These are phyloP conservation scores for Gossypium aridum DNA, from an alignment of 441 rosid species.

Conservation along the genomic window DNA sequence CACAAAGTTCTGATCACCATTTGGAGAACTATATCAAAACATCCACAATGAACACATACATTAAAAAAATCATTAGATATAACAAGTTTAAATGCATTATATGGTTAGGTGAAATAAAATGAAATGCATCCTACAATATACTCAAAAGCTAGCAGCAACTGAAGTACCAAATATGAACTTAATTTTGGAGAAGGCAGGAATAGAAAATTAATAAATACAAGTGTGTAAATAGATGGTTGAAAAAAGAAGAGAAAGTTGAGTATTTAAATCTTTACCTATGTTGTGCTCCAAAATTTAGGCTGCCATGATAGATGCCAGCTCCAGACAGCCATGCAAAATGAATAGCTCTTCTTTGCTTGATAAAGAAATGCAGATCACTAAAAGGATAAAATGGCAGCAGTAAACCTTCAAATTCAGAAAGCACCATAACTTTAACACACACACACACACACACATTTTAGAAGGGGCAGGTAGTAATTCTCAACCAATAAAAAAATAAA, in stretches of 20 bases:
- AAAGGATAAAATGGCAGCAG: constrained; percentile 18
- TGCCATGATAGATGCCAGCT: constrained; percentile 97
- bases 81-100: constrained; percentile 5
- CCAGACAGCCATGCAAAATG: constrained; percentile 99
- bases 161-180: background rate
- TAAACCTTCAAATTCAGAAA: constrained; percentile 20
- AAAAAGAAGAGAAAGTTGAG: constrained; percentile 20
- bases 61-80: background rate
- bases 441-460: background rate
- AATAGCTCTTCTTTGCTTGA: constrained; percentile 96
- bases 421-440: constrained; percentile 1
- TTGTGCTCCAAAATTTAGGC: constrained; percentile 94
- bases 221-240: constrained; percentile 3
- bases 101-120: background rate
- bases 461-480: background rate
- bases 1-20: constrained; percentile 69
- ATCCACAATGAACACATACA: background rate
- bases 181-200: background rate
- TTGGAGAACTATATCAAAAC: constrained; percentile 53
- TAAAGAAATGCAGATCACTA: constrained; percentile 93
- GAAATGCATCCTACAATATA: constrained; percentile 3
- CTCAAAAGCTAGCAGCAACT: constrained; percentile 1
- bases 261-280: constrained; percentile 52
- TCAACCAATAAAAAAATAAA: constrained; percentile 1
- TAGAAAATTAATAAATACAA: constrained; percentile 13